Evolutionary conservation across 192 early-diverging fungal species (phyloP), one percentile per base, ranked within the genome.

Genomic region (Backusella parvicylindrica): DNA sequence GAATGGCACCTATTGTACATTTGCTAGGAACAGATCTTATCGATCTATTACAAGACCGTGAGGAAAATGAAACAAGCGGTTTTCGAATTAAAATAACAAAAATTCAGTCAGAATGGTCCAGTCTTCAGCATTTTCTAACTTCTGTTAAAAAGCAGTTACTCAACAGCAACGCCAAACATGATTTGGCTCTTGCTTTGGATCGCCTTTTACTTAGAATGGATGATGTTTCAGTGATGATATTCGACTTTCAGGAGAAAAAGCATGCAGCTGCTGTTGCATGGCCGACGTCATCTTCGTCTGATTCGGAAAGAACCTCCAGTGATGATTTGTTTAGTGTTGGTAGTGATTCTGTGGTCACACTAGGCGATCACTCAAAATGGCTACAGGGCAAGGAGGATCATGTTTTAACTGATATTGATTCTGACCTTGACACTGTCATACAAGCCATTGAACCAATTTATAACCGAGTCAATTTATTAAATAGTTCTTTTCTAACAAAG

Each of bases 31-130:
- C 21, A 12, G 53, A 60, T 60, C 53, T 60, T 3, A 26, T 21
- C 12, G 53, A 60, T 28, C 53, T 60, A 60, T 26, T 60, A 60
- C 53, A 60, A 26, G 53, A 60, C 23, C 53, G 53, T 60, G 53
- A 60, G 4, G 53, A 60, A 60, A 60, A 28, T 60, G 53, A 60
- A 60, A 60, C 12, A 28, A 60, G 53, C 26, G 21, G 23, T 12
- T 60, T 60, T 60, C 23, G 9, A 60, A 60, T 60, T 28, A 60
- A 60, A 60, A 60, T 60, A 11, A 60, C 53, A 16, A 85, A 79
- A 49, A 80, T 89, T 28, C 81, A 86, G 66, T 79, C 80, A 15
- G 86, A 87, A 64, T 89, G 88, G 88, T 78, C 82, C 11, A 84
- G 84, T 3, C 78, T 85, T 36, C 87, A 86, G 64, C 81, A 87